Evolutionary conservation across 805 yeast genomes (phyloP).

Genomic region (Wickerhamiella slavikovae): DNA sequence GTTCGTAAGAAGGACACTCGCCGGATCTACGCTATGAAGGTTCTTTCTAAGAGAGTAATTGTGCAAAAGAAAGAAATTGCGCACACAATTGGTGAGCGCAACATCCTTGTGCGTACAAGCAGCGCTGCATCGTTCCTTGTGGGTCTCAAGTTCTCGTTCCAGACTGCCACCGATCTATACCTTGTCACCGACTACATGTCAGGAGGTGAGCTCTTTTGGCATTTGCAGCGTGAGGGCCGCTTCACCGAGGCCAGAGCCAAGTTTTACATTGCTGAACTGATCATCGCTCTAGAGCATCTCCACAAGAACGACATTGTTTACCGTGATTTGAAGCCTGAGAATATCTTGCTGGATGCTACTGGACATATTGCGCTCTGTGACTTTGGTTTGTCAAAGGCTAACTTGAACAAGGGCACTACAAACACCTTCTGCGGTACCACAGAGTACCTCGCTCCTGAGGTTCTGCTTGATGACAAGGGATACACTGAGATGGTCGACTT

Average conservation of each 20-base stretch:
- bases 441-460: constrained; percentile 94
- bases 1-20: constrained; percentile 78
- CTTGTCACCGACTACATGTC: constrained; percentile 94
- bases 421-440: constrained; percentile 98
- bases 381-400: constrained; percentile 90
- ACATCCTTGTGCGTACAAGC: constrained; percentile 82
- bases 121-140: constrained; percentile 79
- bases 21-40: constrained; percentile 94
- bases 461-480: constrained; percentile 82
- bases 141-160: constrained; percentile 88
- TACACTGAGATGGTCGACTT: constrained; percentile 98
- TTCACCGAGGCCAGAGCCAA: constrained; percentile 86
- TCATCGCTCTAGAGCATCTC: constrained; percentile 78
- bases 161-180: constrained; percentile 81
- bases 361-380: constrained; percentile 97
- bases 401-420: constrained; percentile 58
- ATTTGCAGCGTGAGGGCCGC: constrained; percentile 88
- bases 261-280: constrained; percentile 90
- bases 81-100: constrained; percentile 93
- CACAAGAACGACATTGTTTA: constrained; percentile 93
- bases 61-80: constrained; percentile 95
- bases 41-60: constrained; percentile 79
- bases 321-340: constrained; percentile 93
- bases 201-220: constrained; percentile 95
- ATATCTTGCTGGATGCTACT: constrained; percentile 82